Evolutionary conservation across 2,329 filamentous ascomycete species (phyloP).

Genomic region (Chalaropsis thielavioides): DNA sequence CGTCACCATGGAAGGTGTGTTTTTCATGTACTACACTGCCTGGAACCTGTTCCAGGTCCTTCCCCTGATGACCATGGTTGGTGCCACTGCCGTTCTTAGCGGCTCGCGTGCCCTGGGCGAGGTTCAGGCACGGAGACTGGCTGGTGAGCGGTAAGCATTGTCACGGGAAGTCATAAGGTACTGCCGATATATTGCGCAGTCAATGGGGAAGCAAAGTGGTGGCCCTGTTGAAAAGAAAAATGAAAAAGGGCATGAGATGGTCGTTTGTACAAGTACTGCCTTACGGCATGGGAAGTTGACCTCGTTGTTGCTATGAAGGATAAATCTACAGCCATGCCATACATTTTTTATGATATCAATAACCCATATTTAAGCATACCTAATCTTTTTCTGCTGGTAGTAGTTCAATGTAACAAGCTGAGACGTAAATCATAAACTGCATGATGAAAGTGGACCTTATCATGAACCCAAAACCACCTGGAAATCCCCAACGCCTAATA

Average conservation of each 20-base stretch:
- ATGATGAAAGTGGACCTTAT: neutral
- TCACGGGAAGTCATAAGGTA: neutral
- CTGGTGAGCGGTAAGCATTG: constrained; percentile 43
- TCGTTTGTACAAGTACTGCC: constrained; percentile 8
- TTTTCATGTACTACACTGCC: constrained; percentile 83
- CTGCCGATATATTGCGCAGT: neutral
- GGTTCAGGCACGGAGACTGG: constrained; percentile 75
- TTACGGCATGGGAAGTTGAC: neutral
- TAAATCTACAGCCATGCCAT: neutral
- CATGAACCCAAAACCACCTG: neutral
- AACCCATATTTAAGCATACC: neutral
- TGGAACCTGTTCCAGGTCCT: constrained; percentile 90
- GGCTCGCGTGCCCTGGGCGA: constrained; percentile 83
- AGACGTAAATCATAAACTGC: neutral
- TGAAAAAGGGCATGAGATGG: neutral
- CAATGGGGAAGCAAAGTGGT: neutral
- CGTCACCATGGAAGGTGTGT: constrained; percentile 73
- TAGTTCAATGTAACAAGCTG: neutral
- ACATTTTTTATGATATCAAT: neutral
- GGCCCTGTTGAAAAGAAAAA: neutral
- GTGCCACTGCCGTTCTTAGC: constrained; percentile 63
- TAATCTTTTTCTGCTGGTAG: neutral
- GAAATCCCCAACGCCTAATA: neutral
- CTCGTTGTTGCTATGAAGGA: neutral
- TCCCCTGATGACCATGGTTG: constrained; percentile 54